Conservation (phyloP, 768 basidiomycete species). For the Butyriboletus loyo region DNA sequence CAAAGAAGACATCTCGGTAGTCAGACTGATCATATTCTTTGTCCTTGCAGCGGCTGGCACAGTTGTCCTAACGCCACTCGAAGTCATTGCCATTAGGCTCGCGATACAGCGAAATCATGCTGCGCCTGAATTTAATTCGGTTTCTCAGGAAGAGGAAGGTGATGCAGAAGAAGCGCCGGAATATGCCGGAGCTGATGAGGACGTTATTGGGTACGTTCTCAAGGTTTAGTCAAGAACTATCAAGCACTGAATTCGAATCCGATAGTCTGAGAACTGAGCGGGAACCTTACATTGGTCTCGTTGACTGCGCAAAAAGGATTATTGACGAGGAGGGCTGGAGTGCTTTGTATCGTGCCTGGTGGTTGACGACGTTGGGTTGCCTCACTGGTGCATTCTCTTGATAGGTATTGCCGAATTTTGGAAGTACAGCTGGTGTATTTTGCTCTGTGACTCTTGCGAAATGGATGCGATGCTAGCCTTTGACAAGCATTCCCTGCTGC, state of each 20-base stretch:
- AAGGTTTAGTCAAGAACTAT: neutral
- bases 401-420: neutral
- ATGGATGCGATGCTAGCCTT: neutral
- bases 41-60: conserved; percentile 55
- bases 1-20: conserved; percentile 42
- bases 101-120: conserved; percentile 85
- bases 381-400: conserved; percentile 48
- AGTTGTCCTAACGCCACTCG: conserved; percentile 64
- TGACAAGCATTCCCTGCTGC: too few relatives aligned
- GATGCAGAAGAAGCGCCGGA: conserved; percentile 58
- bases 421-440: neutral
- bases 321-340: conserved; percentile 74
- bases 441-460: neutral
- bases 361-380: conserved; percentile 70
- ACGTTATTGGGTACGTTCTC: conserved; percentile 72
- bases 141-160: conserved; percentile 69
- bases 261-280: conserved; percentile 67
- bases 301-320: conserved; percentile 75
- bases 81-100: conserved; percentile 74
- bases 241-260: neutral
- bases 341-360: conserved; percentile 81
- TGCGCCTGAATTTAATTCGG: conserved; percentile 69
- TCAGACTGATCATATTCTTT: conserved; percentile 56
- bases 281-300: conserved; percentile 73
- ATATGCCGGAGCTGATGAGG: conserved; percentile 70